A percentile compares a stretch with the other conserved stretches of the same genome.
phyloP scores from a whole-genome alignment of 805 yeast genomes.

The Candida maesae region DNA sequence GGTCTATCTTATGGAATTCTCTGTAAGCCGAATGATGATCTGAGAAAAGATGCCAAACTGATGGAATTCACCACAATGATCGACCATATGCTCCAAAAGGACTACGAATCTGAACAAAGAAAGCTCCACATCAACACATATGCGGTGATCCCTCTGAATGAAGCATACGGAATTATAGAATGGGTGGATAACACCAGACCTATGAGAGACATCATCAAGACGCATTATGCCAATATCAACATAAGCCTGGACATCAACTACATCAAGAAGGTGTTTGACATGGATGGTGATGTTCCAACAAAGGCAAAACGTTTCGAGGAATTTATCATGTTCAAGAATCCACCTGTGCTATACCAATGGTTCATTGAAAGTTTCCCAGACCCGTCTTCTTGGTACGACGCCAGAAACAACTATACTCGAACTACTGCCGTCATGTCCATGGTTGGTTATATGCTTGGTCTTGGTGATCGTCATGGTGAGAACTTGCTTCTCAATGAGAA shows the following conservation, averaged over 20 bases:
- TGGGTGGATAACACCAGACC: conserved; percentile 79
- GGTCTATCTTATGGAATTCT: conserved; percentile 69
- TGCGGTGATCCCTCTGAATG: conserved; percentile 85
- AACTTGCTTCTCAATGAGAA: conserved; percentile 71
- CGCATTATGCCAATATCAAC: conserved; percentile 40
- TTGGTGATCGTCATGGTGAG: conserved; percentile 97
- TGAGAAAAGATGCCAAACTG: conserved; percentile 90
- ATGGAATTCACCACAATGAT: conserved; percentile 86
- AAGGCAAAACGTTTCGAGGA: conserved; percentile 35
- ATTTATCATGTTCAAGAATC: conserved; percentile 33
- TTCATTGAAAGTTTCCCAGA: conserved; percentile 85
- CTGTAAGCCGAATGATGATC: conserved; percentile 86
- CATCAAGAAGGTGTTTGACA: conserved; percentile 27
- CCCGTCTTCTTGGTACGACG: conserved; percentile 81
- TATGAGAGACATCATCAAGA: conserved; percentile 54
- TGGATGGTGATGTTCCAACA: conserved; percentile 27
- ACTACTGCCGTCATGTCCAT: conserved; percentile 96
- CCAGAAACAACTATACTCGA: conserved; percentile 69
- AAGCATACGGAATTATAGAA: conserved; percentile 85
- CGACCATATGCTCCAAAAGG: conserved; percentile 63
- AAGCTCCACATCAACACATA: conserved; percentile 71
- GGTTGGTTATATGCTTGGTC: conserved; percentile 89
- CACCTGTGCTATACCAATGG: conserved; percentile 84
- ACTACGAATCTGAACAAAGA: conserved; percentile 71
- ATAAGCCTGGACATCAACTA: conserved; percentile 28